A percentile compares a stretch with the other conserved stretches of the same genome.
These are phyloP conservation scores for Arthrinium puccinioides DNA, from an alignment of 2,329 filamentous ascomycete species.

Conservation along the genomic window DNA sequence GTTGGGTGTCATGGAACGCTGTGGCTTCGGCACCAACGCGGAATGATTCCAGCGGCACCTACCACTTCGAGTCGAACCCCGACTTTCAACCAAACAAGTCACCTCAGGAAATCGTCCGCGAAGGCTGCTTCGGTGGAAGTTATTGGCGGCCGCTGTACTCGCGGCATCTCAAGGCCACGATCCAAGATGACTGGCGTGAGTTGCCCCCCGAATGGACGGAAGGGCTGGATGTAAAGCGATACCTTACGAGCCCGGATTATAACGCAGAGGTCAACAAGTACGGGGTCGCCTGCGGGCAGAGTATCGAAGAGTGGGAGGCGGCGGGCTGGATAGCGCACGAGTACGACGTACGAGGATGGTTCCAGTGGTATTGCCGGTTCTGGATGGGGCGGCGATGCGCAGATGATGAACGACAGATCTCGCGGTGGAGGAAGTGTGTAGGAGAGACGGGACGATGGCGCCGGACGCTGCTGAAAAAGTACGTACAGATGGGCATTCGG, in stretches of 20 bases:
- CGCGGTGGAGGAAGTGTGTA: slow-evolving; percentile 44
- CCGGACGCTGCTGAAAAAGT: slow-evolving; percentile 42
- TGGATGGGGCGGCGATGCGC: slow-evolving; percentile 41
- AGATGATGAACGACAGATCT: slow-evolving; percentile 44
- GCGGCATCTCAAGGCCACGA: slow-evolving; percentile 28
- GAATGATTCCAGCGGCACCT: slow-evolving; percentile 31
- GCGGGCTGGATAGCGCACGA: slow-evolving; percentile 47
- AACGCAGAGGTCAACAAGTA: slow-evolving; percentile 44
- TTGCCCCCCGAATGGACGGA: slow-evolving; percentile 35
- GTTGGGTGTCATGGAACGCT: slow-evolving; percentile 37
- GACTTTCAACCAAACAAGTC: slow-evolving; percentile 45
- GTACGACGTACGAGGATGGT: slow-evolving; percentile 47
- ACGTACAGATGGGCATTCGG: slow-evolving; percentile 31
- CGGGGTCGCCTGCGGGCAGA: slow-evolving; percentile 43
- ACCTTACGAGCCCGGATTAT: slow-evolving; percentile 33
- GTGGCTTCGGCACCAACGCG: slow-evolving; percentile 30
- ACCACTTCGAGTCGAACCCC: slow-evolving; percentile 36
- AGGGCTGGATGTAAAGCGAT: slow-evolving; percentile 28
- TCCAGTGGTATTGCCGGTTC: slow-evolving; percentile 50
- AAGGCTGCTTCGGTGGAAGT: slow-evolving; percentile 44
- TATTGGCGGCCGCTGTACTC: slow-evolving; percentile 43
- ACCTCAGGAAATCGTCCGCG: slow-evolving; percentile 41
- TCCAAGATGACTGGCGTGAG: slow-evolving; percentile 39
- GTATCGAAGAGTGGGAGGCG: slow-evolving; percentile 48
- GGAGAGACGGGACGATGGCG: slow-evolving; percentile 44